Evolutionary conservation across 176 grass and related monocot genomes (phyloP), one percentile per base, ranked within the genome.

Genomic region (Metroxylon sagu): DNA sequence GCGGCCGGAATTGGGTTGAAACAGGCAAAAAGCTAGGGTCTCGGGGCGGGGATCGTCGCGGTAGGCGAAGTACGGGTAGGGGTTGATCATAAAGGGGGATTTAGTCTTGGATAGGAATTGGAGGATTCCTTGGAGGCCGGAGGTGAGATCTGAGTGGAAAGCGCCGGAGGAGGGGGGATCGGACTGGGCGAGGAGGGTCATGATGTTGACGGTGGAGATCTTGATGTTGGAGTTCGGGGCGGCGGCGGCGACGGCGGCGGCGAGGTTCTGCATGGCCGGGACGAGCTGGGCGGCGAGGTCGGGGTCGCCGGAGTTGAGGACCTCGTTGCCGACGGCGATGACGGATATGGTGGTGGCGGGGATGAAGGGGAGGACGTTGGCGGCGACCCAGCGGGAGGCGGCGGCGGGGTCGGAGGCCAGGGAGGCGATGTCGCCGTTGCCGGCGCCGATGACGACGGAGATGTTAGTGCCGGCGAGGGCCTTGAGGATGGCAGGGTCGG

Each of bases 61-160:
- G 49, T 65, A 65, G 15, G 62, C 62, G 62, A 65, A 65, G 49
- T 26, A 65, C 5, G 62, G 62, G 49, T 65, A 65, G 25, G 62
- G 62, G 14, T 65, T 65, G 30, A 65, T 21, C 62, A 65, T 52
- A 3, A 65, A 65, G 48, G 62, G 62, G 15, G 62, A 50, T 3
- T 26, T 49, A 15, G 48, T 25, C 8, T 65, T 49, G 15, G 48
- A 25, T 14, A 65, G 62, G 48, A 65, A 65, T 43, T 43, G 35
- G 8, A 43, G 35, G 18, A 65, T 65, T 2, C 62, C 62, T 5
- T 18, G 28, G 48, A 65, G 62, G 16, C 18, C 16, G 19, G 19
- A 5, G 48, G 49, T 23, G 43, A 65, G 49, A 14, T 65, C 62
- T 5, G 62, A 8, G 4, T 10, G 62, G 62, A 65, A 65, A 14